phyloP scores from a whole-genome alignment of 2,329 filamentous ascomycete species.

The Neopestalotiopsis rosae region DNA sequence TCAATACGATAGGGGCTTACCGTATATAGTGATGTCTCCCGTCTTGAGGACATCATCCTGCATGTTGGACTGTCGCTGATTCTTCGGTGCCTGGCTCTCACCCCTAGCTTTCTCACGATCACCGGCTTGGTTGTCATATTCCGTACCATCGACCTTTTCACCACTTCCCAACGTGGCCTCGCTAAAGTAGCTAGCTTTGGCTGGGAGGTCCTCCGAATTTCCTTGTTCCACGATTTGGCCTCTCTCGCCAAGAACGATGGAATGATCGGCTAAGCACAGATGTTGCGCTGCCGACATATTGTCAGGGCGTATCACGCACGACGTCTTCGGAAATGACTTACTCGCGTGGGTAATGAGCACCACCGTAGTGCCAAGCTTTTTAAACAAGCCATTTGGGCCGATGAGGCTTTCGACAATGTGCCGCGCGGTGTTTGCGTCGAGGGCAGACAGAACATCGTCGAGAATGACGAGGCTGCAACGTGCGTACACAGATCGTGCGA shows the following conservation, averaged over 20 bases:
- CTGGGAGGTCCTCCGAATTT: not conserved
- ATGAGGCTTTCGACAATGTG: conserved; percentile 37
- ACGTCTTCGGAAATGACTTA: conserved; percentile 19
- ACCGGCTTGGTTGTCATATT: not conserved
- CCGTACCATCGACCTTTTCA: not conserved
- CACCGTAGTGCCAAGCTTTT: conserved; percentile 34
- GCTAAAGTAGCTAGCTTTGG: not conserved
- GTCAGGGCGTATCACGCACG: not conserved
- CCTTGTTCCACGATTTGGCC: not conserved
- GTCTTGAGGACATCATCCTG: conserved; percentile 23
- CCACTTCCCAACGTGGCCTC: not conserved
- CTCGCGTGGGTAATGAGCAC: conserved; percentile 39
- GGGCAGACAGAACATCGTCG: conserved; percentile 42
- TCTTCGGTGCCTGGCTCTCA: conserved; percentile 20
- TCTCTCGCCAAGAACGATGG: not conserved
- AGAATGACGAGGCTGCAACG: conserved; percentile 35
- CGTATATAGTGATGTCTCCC: conserved; percentile 43
- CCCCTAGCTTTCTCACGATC: not conserved
- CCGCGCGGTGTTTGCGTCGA: conserved; percentile 40
- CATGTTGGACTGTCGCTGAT: conserved; percentile 22
- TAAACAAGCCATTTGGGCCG: conserved; percentile 35
- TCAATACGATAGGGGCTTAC: conserved; percentile 26
- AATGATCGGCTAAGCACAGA: not conserved
- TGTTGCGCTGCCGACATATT: conserved; percentile 29
- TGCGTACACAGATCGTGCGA: conserved; percentile 42